Percentiles rank a stretch among this genome's conserved stretches.
Evolutionary conservation across 805 yeast genomes (phyloP).

Genomic region (Metschnikowia noctiluminum): DNA sequence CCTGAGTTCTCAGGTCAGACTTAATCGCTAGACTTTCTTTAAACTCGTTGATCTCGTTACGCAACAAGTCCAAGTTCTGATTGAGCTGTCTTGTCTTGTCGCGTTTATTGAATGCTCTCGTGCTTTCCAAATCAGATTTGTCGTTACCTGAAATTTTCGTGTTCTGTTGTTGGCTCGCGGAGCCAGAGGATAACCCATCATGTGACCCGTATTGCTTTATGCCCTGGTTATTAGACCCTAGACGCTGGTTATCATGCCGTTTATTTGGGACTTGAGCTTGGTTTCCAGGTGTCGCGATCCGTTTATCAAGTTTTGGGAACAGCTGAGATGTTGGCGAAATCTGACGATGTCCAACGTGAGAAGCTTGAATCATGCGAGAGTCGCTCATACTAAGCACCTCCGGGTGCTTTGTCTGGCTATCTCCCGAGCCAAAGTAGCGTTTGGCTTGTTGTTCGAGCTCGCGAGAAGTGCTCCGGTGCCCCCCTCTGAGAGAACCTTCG

Average conservation of each 20-base stretch:
- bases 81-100: conserved; percentile 36
- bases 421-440: not conserved
- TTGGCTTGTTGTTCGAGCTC: not conserved
- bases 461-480: conserved; percentile 1
- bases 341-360: conserved; percentile 2
- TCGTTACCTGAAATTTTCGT: not conserved
- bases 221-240: not conserved
- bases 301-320: not conserved
- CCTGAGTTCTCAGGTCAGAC: not conserved
- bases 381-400: not conserved
- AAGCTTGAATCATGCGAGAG: not conserved
- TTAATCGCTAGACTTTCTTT: conserved; percentile 36
- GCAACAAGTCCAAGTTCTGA: conserved; percentile 38
- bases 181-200: too few species aligned
- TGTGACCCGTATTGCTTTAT: not conserved
- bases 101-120: conserved; percentile 9
- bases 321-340: conserved; percentile 4
- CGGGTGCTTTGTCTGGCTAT: not conserved
- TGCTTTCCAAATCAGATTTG: not conserved
- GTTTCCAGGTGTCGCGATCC: not conserved
- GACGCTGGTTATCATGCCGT: not conserved
- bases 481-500: not conserved
- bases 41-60: conserved; percentile 43
- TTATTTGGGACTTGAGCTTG: not conserved
- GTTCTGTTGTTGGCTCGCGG: not conserved